phyloP scores from a whole-genome alignment of 2,329 filamentous ascomycete genomes.

The Helminthosporium solani region DNA sequence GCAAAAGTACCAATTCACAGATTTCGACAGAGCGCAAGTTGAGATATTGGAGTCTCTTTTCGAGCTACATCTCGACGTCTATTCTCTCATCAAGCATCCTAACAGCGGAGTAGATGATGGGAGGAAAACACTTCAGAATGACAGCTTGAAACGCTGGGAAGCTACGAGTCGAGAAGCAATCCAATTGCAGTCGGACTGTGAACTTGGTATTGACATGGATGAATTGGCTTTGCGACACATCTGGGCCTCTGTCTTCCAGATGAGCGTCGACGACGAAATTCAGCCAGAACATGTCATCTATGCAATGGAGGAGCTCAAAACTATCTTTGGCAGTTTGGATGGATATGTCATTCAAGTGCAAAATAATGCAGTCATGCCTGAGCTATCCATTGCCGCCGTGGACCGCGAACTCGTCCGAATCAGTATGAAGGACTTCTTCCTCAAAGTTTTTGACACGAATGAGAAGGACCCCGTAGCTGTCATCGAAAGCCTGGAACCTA shows the following conservation, averaged over 20 bases:
- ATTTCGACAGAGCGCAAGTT: slow-evolving; percentile 42
- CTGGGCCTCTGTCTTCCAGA: slow-evolving; percentile 65
- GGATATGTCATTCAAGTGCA: slow-evolving; percentile 62
- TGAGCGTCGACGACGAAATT: slow-evolving; percentile 58
- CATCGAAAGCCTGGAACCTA: slow-evolving; percentile 89
- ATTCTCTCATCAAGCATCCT: slow-evolving; percentile 62
- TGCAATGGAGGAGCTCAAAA: slow-evolving; percentile 64
- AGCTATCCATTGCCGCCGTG: slow-evolving; percentile 77
- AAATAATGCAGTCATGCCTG: slow-evolving; percentile 87
- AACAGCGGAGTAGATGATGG: slow-evolving; percentile 56
- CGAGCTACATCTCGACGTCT: slow-evolving; percentile 67
- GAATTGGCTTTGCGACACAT: slow-evolving; percentile 61
- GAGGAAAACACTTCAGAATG: slow-evolving; percentile 56
- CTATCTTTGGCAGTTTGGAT: slow-evolving; percentile 51
- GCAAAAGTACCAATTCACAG: slow-evolving; percentile 20
- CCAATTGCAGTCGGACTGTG: slow-evolving; percentile 35
- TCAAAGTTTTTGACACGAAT: slow-evolving; percentile 82
- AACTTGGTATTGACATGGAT: slow-evolving; percentile 28
- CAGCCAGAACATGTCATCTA: slow-evolving; percentile 60
- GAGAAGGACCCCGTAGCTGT: slow-evolving; percentile 77
- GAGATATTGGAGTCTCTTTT: slow-evolving; percentile 63
- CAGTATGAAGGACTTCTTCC: slow-evolving; percentile 95
- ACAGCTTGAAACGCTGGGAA: slow-evolving; percentile 63
- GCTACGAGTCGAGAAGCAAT: slow-evolving; percentile 58
- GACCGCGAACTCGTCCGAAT: slow-evolving; percentile 90